Evolutionary conservation across 306 rosid species (phyloP).

Genomic region (Psophocarpus tetragonolobus): DNA sequence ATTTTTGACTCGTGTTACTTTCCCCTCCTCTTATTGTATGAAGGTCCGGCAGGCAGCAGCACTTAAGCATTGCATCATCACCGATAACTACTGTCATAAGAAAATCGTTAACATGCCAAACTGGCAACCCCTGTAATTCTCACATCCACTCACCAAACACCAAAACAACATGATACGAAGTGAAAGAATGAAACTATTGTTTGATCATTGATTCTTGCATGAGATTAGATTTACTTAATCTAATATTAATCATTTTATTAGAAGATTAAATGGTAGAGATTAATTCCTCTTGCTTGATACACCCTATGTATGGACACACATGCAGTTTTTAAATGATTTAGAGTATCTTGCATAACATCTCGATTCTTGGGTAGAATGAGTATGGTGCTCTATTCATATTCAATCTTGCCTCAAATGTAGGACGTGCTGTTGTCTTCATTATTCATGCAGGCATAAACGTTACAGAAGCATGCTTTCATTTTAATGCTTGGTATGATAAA

Average conservation of each 20-base stretch:
- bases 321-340: neutral
- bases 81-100: too few relatives aligned
- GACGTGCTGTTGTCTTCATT: constrained; percentile 10
- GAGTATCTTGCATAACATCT: neutral
- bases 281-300: neutral
- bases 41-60: too few relatives aligned
- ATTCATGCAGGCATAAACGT: neutral
- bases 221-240: neutral
- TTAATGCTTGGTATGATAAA: constrained; percentile 31
- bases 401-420: neutral
- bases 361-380: neutral
- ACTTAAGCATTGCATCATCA: too few relatives aligned
- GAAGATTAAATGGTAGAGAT: too few relatives aligned
- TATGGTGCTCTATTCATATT: neutral
- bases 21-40: too few relatives aligned
- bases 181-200: neutral
- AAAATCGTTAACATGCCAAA: too few relatives aligned
- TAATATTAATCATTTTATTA: neutral
- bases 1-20: too few relatives aligned
- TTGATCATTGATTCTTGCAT: neutral
- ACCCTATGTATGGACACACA: neutral
- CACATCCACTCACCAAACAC: too few relatives aligned
- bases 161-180: too few relatives aligned
- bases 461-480: constrained; percentile 8
- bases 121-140: too few relatives aligned